Conservation (phyloP, 1,284 basidiomycete species). For the Irpex rosettiformis region DNA sequence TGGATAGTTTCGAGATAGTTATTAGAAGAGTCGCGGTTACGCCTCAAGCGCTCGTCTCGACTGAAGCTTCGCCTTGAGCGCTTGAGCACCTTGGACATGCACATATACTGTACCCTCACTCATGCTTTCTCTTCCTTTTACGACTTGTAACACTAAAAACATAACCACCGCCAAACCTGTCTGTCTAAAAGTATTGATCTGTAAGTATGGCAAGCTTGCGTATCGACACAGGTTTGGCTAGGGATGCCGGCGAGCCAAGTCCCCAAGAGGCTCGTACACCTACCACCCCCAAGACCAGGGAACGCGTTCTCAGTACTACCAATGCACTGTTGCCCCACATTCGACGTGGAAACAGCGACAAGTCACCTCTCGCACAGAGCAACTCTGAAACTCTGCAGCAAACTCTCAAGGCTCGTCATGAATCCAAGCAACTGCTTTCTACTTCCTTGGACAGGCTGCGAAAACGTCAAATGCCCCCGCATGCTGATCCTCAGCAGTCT, state of each 20-base stretch:
- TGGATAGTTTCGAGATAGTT: constrained; percentile 18
- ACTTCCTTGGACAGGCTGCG: constrained; percentile 57
- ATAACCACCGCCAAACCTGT: too few relatives aligned
- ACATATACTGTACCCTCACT: too few relatives aligned
- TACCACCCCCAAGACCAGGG: constrained; percentile 12
- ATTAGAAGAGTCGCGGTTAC: not conserved
- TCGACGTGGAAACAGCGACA: constrained; percentile 30
- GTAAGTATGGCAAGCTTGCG: constrained; percentile 5
- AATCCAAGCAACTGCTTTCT: constrained; percentile 56
- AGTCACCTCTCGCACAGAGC: constrained; percentile 19
- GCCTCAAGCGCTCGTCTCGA: too few relatives aligned
- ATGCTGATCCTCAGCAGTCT: constrained; percentile 39
- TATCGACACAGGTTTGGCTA: not conserved
- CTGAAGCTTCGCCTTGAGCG: too few relatives aligned
- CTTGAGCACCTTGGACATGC: too few relatives aligned
- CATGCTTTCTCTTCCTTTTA: too few relatives aligned
- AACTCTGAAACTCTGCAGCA: constrained; percentile 26
- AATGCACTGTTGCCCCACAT: constrained; percentile 30
- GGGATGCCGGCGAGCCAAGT: not conserved
- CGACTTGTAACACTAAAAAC: too few relatives aligned
- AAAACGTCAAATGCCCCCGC: constrained; percentile 47
- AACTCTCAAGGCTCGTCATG: constrained; percentile 39
- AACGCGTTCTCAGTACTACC: constrained; percentile 26
- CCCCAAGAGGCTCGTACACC: not conserved
- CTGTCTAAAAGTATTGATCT: too few relatives aligned